Base-by-base conservation (phyloP, 768 basidiomycete species). In the Erythrobasidium yunnanense region DNA sequence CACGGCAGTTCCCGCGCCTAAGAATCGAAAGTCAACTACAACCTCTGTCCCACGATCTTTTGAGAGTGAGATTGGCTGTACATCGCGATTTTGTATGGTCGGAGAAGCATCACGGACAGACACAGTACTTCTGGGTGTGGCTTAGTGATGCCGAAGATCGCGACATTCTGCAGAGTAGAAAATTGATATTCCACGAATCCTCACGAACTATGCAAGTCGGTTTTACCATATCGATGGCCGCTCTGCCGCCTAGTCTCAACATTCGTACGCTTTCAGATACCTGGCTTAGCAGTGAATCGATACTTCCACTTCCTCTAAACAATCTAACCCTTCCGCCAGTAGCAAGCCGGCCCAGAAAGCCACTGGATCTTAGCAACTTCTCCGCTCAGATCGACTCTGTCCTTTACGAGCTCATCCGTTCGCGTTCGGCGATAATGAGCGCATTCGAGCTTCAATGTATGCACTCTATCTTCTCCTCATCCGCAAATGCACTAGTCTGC, bases 91-190 rank as follows among this genome's bases (percentile, higher is more conserved):
- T 96, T 76, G 81, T 81, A 15, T 97, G 95, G 93, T 86, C 80
- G 70, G 71, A 78, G 25, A 87, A 83, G 74, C 71, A 85, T 1
- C 91, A 95, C 71, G 87, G 86, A 0, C 79, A 78, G 11, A 78
- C 79, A 1, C 90, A 97, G 75, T 86, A 89, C 1, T 96, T 96
- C 77, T 96, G 89, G 85, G 76, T 99, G 30, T 97, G 95, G 95
- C 78, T 95, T 1, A 91, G 97, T 77, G 90, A 92, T 72, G 80
- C 85, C 35, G 81, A 86, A 33, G 86, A 84, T n/a, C 69, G 81
- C n/a, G 81, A 81, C 35, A 92, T 97, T 71, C 81, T 91, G 11
- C 91, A 93, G 73, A 80, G 87, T 57, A 78, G 84, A 0, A 84
- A 87, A 71, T 77, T 92, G 25, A 71, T 84, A 33, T 82, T 96